phyloP scores from a whole-genome alignment of 1,284 basidiomycete species.

The Neolentinus lepideus region DNA sequence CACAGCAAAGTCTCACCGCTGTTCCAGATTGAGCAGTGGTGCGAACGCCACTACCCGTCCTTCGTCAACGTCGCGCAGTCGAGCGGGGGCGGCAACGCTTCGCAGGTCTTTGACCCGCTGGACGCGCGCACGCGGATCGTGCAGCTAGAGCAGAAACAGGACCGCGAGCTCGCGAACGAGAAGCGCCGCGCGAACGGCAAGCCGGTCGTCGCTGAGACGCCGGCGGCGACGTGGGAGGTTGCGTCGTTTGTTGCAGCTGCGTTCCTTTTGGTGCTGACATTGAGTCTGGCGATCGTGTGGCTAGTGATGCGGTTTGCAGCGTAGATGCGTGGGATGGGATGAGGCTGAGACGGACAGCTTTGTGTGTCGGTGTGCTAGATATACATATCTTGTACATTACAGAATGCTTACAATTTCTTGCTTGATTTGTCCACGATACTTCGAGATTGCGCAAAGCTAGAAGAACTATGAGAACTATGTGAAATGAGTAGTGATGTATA shows the following conservation, averaged over 20 bases:
- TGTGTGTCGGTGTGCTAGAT: background rate
- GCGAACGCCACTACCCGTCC: constrained; percentile 83
- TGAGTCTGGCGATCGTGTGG: constrained; percentile 27
- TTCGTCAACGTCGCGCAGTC: constrained; percentile 52
- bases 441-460: too few relatives aligned
- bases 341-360: background rate
- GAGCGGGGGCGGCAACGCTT: constrained; percentile 20
- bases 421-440: too few relatives aligned
- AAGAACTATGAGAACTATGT: too few relatives aligned
- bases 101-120: constrained; percentile 31
- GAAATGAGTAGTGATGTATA: background rate
- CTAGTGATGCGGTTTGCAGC: constrained; percentile 23
- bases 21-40: constrained; percentile 86
- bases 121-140: constrained; percentile 55
- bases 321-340: background rate
- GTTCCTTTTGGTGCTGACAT: constrained; percentile 29
- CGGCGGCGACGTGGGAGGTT: constrained; percentile 18
- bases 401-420: too few relatives aligned
- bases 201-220: constrained; percentile 12
- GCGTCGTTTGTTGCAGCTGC: constrained; percentile 29
- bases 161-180: constrained; percentile 33
- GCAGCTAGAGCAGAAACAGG: constrained; percentile 29
- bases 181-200: constrained; percentile 27
- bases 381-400: too few relatives aligned
- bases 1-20: background rate